These are phyloP conservation scores for Lomentospora prolificans DNA, from an alignment of 2,329 filamentous ascomycete species.

Conservation along the genomic window DNA sequence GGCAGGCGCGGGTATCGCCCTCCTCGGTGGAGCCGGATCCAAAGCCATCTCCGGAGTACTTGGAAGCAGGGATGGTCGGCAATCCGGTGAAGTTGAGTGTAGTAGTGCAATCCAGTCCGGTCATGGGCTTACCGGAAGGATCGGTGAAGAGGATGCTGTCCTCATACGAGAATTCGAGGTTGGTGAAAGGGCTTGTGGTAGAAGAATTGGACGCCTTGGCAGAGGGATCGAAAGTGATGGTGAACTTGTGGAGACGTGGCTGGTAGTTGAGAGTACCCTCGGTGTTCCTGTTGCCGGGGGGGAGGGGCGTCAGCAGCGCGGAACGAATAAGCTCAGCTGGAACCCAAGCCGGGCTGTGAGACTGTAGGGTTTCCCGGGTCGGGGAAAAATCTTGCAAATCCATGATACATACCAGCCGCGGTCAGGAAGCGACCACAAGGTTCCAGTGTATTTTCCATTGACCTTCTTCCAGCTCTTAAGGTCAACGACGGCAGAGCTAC, in stretches of 20 bases:
- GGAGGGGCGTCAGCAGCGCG: no score
- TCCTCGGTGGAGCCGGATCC: constrained; percentile 31
- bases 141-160: constrained; percentile 57
- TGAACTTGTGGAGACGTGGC: constrained; percentile 58
- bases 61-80: constrained; percentile 51
- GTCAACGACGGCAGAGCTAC: constrained; percentile 37
- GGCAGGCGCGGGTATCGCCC: constrained; percentile 47
- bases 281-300: constrained; percentile 45
- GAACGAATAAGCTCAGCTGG: no score
- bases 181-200: constrained; percentile 28
- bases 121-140: constrained; percentile 50
- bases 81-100: constrained; percentile 45
- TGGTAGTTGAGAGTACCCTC: constrained; percentile 61
- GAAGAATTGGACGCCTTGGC: constrained; percentile 44
- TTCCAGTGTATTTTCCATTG: constrained; percentile 46
- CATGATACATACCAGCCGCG: constrained; percentile 47
- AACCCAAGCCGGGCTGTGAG: no score
- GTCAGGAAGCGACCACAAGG: constrained; percentile 55
- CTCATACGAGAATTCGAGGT: constrained; percentile 51
- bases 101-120: constrained; percentile 45
- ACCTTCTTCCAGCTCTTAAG: constrained; percentile 34
- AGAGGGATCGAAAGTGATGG: constrained; percentile 46
- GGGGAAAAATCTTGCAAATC: no score
- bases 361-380: no score
- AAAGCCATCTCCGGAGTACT: constrained; percentile 59